phyloP scores from a whole-genome alignment of 202 grass and related monocot genomes.

The Schoenoplectus tabernaemontani region DNA sequence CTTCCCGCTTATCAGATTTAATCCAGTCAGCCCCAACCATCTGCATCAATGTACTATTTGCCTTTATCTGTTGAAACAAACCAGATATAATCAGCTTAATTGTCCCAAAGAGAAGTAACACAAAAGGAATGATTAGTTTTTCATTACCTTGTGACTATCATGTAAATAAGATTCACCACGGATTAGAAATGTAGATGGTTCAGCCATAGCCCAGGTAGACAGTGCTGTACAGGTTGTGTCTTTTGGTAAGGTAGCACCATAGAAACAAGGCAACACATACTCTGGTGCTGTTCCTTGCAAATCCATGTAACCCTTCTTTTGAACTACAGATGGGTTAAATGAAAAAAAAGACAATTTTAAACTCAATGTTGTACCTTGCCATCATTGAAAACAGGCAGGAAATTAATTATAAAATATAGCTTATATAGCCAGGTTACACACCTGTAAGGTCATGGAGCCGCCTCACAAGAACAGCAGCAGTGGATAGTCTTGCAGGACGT shows the following conservation, averaged over 20 bases:
- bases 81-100: conserved; percentile 21
- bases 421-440: conserved; percentile 24
- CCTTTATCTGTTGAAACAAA: conserved; percentile 64
- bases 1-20: conserved; percentile 93
- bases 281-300: conserved; percentile 54
- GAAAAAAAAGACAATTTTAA: conserved; percentile 8
- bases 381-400: conserved; percentile 3
- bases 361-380: not conserved
- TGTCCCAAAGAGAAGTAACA: conserved; percentile 4
- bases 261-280: conserved; percentile 49
- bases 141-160: conserved; percentile 70
- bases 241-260: conserved; percentile 82
- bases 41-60: conserved; percentile 85
- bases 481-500: conserved; percentile 53
- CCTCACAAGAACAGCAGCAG: conserved; percentile 76
- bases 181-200: conserved; percentile 89
- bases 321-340: conserved; percentile 41
- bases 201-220: conserved; percentile 84
- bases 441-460: conserved; percentile 87
- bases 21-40: conserved; percentile 99
- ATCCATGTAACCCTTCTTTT: conserved; percentile 78
- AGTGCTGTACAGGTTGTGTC: conserved; percentile 46
- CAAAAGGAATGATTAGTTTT: conserved; percentile 11
- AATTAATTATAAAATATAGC: conserved; percentile 16
- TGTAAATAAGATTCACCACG: conserved; percentile 79